Evolutionary conservation across 768 basidiomycete genomes (phyloP).

Genomic region (Austroboletus festivus): DNA sequence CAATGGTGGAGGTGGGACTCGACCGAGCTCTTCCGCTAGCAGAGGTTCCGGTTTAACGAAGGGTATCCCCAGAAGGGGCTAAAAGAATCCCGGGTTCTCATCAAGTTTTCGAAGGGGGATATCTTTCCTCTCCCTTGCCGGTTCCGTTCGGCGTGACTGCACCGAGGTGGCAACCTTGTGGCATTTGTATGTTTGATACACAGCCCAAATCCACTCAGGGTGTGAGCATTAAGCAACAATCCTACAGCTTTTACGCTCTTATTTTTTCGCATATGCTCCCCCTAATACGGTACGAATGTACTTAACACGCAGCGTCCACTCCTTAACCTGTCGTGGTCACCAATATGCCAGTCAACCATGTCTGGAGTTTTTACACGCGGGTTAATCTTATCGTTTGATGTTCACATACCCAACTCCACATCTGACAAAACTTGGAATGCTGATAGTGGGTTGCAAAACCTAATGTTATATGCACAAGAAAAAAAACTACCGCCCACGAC

Average conservation of each 20-base stretch:
- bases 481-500: neutral
- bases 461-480: constrained; percentile 1
- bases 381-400: too few species aligned
- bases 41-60: constrained; percentile 26
- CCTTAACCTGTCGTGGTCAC: neutral
- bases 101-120: neutral
- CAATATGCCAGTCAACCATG: neutral
- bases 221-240: too few species aligned
- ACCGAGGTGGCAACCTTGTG: neutral
- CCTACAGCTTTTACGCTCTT: too few species aligned
- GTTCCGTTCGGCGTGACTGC: neutral
- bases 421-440: neutral
- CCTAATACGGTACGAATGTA: constrained; percentile 1
- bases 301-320: neutral
- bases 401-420: too few species aligned
- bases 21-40: constrained; percentile 23
- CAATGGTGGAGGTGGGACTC: constrained; percentile 14
- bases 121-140: neutral
- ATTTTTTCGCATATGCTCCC: too few species aligned
- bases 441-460: neutral
- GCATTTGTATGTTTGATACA: neutral
- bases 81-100: neutral
- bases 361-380: too few species aligned
- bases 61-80: constrained; percentile 26
- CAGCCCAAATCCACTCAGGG: neutral